phyloP scores from a whole-genome alignment of 768 basidiomycete species.

The Suillus variegatus region DNA sequence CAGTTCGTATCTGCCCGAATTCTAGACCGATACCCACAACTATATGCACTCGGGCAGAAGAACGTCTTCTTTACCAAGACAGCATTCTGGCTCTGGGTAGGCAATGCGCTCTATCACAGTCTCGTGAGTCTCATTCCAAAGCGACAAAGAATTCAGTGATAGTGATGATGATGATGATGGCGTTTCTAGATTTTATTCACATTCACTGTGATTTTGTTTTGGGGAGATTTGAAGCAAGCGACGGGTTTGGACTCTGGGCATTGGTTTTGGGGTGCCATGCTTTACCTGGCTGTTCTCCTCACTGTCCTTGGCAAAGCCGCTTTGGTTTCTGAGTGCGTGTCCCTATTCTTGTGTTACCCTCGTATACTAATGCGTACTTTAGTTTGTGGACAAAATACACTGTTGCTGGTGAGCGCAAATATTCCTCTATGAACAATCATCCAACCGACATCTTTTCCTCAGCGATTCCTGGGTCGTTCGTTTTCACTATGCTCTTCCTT shows the following conservation, averaged over 20 bases:
- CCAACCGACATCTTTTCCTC: constrained; percentile 15
- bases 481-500: constrained; percentile 94
- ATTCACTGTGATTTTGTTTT: constrained; percentile 88
- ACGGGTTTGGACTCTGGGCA: constrained; percentile 86
- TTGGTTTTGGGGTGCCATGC: constrained; percentile 98
- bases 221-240: constrained; percentile 85
- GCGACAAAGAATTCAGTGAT: neutral
- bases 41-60: constrained; percentile 92
- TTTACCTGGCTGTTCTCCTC: constrained; percentile 91
- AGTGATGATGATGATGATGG: neutral
- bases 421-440: neutral
- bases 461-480: constrained; percentile 97
- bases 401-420: constrained; percentile 64
- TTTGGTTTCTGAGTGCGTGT: constrained; percentile 89
- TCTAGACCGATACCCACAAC: constrained; percentile 94
- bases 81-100: constrained; percentile 91
- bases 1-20: constrained; percentile 98
- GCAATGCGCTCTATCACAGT: constrained; percentile 88
- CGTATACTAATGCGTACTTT: constrained; percentile 9
- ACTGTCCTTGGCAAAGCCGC: constrained; percentile 98
- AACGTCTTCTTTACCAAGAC: constrained; percentile 93
- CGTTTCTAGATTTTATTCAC: constrained; percentile 72
- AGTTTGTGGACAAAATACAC: constrained; percentile 99
- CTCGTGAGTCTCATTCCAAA: constrained; percentile 51
- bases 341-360: neutral